phyloP scores from a whole-genome alignment of 2,329 filamentous ascomycete species.

The Dothideomycetes sp. region DNA sequence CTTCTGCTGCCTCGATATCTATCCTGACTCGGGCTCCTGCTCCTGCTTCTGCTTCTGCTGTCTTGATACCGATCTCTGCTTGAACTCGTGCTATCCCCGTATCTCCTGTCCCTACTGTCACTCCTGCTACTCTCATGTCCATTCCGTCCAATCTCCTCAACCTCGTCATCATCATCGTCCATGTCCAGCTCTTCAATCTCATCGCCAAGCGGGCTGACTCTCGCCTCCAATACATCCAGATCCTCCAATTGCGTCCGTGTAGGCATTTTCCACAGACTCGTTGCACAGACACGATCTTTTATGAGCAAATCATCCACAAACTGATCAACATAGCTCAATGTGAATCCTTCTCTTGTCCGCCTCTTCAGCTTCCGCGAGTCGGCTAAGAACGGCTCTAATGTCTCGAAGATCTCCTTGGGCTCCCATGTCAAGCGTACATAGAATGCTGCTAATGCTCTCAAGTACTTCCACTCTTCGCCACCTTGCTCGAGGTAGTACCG shows the following conservation, averaged over 20 bases:
- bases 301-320: slow-evolving; percentile 87
- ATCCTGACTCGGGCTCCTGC: neutral
- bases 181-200: slow-evolving; percentile 59
- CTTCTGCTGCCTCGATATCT: neutral
- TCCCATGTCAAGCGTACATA: slow-evolving; percentile 84
- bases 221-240: slow-evolving; percentile 72
- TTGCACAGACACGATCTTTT: slow-evolving; percentile 83
- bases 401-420: slow-evolving; percentile 67
- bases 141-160: slow-evolving; percentile 11
- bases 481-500: slow-evolving; percentile 62
- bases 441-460: slow-evolving; percentile 80
- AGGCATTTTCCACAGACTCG: slow-evolving; percentile 85
- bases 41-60: slow-evolving; percentile 5
- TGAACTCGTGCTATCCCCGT: slow-evolving; percentile 2
- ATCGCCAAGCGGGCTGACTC: slow-evolving; percentile 73
- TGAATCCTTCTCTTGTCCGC: slow-evolving; percentile 61
- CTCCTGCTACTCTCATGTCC: slow-evolving; percentile 9
- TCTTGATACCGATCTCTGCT: slow-evolving; percentile 2
- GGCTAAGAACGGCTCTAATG: slow-evolving; percentile 70
- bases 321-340: slow-evolving; percentile 73
- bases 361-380: slow-evolving; percentile 77
- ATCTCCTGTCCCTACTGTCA: neutral
- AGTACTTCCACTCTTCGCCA: slow-evolving; percentile 57
- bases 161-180: slow-evolving; percentile 37
- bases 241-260: slow-evolving; percentile 76